These are phyloP conservation scores for Lactarius quietus DNA, from an alignment of 768 basidiomycete genomes.

Conservation along the genomic window DNA sequence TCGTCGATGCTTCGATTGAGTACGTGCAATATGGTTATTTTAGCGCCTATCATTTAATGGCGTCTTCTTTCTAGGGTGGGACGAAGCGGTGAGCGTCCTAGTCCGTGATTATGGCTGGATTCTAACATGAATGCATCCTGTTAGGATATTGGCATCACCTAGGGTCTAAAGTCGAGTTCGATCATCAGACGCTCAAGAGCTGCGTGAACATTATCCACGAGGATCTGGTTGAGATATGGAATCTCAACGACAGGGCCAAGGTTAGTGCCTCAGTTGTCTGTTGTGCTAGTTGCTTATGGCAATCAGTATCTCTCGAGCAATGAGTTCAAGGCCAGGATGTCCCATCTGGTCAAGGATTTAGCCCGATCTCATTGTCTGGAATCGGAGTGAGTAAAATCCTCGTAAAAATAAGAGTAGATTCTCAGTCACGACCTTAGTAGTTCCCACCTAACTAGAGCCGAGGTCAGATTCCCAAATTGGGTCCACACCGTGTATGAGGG, in stretches of 20 bases:
- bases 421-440: not conserved
- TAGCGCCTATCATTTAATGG: not conserved
- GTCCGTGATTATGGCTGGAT: not conserved
- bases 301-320: not conserved
- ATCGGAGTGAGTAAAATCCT: not conserved
- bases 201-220: constrained; percentile 9
- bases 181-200: not conserved
- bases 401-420: not conserved
- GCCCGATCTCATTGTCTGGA: not conserved
- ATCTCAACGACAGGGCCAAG: not conserved
- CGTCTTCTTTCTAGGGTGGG: not conserved
- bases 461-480: not conserved
- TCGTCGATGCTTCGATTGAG: constrained; percentile 9
- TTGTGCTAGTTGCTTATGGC: not conserved
- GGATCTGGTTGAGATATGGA: constrained; percentile 12
- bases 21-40: not conserved
- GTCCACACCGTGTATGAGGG: not conserved
- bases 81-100: not conserved
- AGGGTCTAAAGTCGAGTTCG: constrained; percentile 2
- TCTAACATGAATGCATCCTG: not conserved
- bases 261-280: not conserved
- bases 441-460: not conserved
- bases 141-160: constrained; percentile 12
- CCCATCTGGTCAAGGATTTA: constrained; percentile 4
- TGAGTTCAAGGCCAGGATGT: constrained; percentile 8